Conservation (phyloP, 1,284 basidiomycete species). For the Ceratobasidium sp. region DNA sequence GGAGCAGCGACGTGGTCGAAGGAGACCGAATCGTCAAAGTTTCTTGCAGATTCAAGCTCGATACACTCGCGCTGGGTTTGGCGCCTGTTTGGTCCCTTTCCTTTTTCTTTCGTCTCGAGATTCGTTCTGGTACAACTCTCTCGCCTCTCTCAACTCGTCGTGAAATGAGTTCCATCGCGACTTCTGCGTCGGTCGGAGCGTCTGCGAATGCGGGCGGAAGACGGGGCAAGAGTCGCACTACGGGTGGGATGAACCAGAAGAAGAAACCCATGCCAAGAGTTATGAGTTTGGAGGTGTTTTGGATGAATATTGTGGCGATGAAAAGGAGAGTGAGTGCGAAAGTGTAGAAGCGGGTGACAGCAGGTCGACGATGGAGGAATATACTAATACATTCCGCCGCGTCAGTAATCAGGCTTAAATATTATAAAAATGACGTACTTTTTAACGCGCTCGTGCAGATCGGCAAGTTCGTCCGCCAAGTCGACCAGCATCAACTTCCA, state of each 20-base stretch:
- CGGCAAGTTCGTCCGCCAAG: constrained; percentile 56
- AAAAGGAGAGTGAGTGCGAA: constrained; percentile 63
- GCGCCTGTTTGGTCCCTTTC: background rate
- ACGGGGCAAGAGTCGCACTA: constrained; percentile 42
- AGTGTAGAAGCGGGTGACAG: constrained; percentile 58
- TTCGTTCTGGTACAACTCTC: constrained; percentile 50
- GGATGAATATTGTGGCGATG: constrained; percentile 58
- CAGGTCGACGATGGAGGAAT: constrained; percentile 68
- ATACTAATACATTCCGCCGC: constrained; percentile 53
- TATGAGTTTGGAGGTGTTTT: constrained; percentile 56
- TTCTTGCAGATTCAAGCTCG: constrained; percentile 6
- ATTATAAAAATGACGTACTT: constrained; percentile 58
- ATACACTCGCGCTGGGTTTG: background rate
- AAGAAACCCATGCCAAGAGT: constrained; percentile 38
- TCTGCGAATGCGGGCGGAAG: constrained; percentile 59
- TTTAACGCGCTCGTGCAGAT: constrained; percentile 69
- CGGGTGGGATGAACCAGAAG: constrained; percentile 39
- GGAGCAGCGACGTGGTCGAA: constrained; percentile 1
- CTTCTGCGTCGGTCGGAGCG: constrained; percentile 69
- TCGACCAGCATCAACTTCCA: constrained; percentile 55
- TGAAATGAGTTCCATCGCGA: constrained; percentile 72
- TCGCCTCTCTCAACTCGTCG: constrained; percentile 64
- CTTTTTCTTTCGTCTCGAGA: background rate
- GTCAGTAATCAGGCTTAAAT: constrained; percentile 1
- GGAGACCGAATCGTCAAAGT: background rate